Evolutionary conservation across 2,329 filamentous ascomycete species (phyloP), one percentile per base, ranked within the genome.

Genomic region (Aspergillus eucalypticola): DNA sequence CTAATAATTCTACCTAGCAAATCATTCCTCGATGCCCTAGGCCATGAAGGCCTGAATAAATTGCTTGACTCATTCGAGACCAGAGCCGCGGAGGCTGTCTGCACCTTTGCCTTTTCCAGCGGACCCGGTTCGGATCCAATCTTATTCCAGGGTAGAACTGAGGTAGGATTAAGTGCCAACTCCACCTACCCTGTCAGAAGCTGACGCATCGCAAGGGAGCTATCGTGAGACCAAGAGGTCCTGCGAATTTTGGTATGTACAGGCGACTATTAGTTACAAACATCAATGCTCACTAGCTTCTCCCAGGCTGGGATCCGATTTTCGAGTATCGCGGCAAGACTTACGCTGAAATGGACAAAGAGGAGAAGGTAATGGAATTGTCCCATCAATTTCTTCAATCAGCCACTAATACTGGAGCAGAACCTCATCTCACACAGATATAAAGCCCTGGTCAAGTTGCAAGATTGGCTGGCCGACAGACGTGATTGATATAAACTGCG

Each of bases 251-350:
- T 74, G 95, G 93, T 94, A 81, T 78, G 87, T 61, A 27, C 23
- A 54, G 8, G 15, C 39, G 35, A 29, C 42, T 21, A 11, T 8
- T 15, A 54, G 11, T 41, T 52, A 57, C 15, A 25, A 15, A 32
- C 5, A 32, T 25, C 3, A 17, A 13, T 19, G 25, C 42, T 60
- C n/a, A 61, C 38, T 41, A 39, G 59, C 6, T 29, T 11, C 10
- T 42, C 55, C 3, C 64, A 96, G 93, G 94, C 49, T 99, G 95
- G 95, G 95, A 99, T 76, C 87, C 95, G 2, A 89, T 96, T 65
- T 99, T 99, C 70, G 95, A 99, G 79, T 94, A 96, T 68, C 85
- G 96, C 65, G 93, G 93, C 44, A 82, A 91, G 78, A 99, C 95
- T 80, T 89, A 96, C 74, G 95, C 95, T 27, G 95, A 99, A 80